These are phyloP conservation scores for Kwoniella bestiolae DNA, from an alignment of 768 basidiomycete species.

Conservation along the genomic window DNA sequence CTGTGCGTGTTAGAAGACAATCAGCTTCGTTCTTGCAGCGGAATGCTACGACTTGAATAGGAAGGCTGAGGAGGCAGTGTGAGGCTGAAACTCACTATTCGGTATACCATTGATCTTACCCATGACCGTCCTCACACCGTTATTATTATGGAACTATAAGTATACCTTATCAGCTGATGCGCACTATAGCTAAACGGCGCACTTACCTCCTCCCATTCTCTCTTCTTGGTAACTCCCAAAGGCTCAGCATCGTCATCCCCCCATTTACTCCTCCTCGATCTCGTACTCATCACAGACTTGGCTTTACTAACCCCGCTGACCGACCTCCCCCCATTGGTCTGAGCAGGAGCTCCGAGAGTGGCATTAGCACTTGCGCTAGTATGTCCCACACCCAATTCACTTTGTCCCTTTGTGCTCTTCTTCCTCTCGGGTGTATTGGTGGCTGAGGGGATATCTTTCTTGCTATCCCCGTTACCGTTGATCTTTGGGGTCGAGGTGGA, in stretches of 20 bases:
- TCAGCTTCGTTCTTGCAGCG: conserved; percentile 17
- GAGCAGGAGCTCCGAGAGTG: conserved; percentile 18
- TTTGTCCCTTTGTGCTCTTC: background rate
- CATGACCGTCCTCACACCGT: conserved; percentile 88
- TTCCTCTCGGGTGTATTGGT: background rate
- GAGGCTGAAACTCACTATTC: conserved; percentile 66
- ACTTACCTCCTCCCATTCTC: conserved; percentile 47
- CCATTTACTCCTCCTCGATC: conserved; percentile 40
- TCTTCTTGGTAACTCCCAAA: conserved; percentile 37
- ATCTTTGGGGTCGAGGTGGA: background rate
- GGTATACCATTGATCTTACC: conserved; percentile 90
- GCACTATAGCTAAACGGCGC: background rate
- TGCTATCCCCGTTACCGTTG: conserved; percentile 2
- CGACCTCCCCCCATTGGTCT: conserved; percentile 34
- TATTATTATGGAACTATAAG: conserved; percentile 76
- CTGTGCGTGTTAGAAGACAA: conserved; percentile 58
- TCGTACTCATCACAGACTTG: conserved; percentile 42
- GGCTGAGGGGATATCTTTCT: background rate
- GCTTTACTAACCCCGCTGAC: conserved; percentile 28
- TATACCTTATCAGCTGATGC: conserved; percentile 3
- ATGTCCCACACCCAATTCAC: background rate
- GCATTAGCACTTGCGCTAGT: background rate
- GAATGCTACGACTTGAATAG: too few species aligned
- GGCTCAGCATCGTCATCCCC: conserved; percentile 64
- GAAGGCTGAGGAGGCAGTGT: conserved; percentile 6